Evolutionary conservation across 2,329 filamentous ascomycete genomes (phyloP).

Genomic region (Zasmidium citrigriseum): DNA sequence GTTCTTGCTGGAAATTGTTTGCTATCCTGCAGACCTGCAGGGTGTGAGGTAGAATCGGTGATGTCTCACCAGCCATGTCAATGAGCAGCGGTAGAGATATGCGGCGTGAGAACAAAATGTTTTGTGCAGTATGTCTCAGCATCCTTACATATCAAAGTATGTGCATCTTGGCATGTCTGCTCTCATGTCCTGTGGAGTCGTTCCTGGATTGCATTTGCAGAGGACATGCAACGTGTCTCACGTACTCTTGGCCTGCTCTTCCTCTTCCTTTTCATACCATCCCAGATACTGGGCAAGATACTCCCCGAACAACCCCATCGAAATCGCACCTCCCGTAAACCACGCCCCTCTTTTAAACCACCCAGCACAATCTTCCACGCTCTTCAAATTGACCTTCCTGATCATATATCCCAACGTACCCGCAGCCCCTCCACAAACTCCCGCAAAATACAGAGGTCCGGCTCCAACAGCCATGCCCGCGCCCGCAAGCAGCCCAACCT

Average conservation of each 20-base stretch:
- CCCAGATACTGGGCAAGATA: conserved; percentile 41
- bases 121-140: too few species aligned
- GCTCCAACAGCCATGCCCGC: conserved; percentile 66
- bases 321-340: conserved; percentile 62
- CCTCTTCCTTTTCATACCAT: conserved; percentile 6
- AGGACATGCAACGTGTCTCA: neutral
- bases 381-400: conserved; percentile 58
- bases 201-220: too few species aligned
- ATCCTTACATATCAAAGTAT: too few species aligned
- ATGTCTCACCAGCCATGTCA: too few species aligned
- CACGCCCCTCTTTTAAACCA: conserved; percentile 66
- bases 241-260: neutral
- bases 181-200: neutral
- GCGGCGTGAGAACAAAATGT: too few species aligned
- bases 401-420: conserved; percentile 61
- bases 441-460: conserved; percentile 60
- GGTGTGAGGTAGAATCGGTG: too few species aligned
- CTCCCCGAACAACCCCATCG: conserved; percentile 56
- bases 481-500: conserved; percentile 68
- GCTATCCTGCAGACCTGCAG: too few species aligned
- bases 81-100: too few species aligned
- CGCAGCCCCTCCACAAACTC: conserved; percentile 59
- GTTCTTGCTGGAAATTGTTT: too few species aligned
- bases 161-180: neutral
- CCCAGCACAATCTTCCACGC: conserved; percentile 62